A percentile compares a stretch with the other conserved stretches of the same genome.
Conservation (phyloP, 1,284 basidiomycete genomes). For the Phaffia rhodozyma region DNA sequence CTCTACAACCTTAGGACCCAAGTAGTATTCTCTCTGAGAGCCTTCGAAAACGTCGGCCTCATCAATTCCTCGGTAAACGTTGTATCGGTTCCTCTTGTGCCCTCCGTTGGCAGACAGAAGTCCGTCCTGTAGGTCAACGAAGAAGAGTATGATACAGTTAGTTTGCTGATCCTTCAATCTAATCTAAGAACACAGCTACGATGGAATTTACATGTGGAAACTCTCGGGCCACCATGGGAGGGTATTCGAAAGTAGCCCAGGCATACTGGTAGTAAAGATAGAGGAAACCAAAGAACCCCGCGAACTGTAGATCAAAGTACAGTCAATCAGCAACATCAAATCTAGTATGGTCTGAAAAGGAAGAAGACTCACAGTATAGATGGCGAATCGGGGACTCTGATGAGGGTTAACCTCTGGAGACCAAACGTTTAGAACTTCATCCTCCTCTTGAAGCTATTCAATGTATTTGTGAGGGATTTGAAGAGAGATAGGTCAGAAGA, state of each 20-base stretch:
- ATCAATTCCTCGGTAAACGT: conserved; percentile 7
- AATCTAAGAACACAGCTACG: not conserved
- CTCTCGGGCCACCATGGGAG: conserved; percentile 2
- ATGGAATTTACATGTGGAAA: conserved; percentile 6
- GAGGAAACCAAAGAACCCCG: too few relatives aligned
- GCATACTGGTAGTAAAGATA: too few relatives aligned
- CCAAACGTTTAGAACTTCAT: conserved; percentile 78
- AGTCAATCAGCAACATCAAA: too few relatives aligned
- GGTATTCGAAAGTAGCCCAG: too few relatives aligned
- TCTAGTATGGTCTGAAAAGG: too few relatives aligned
- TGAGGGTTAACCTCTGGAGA: conserved; percentile 52
- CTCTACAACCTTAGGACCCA: not conserved
- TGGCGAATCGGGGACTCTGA: not conserved
- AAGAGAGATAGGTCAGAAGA: not conserved
- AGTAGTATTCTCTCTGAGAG: conserved; percentile 12
- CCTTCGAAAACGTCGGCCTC: conserved; percentile 11
- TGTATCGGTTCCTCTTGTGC: not conserved
- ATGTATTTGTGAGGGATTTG: not conserved
- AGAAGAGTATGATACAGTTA: not conserved
- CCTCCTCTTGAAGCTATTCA: conserved; percentile 62
- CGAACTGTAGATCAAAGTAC: too few relatives aligned
- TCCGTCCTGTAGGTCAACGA: conserved; percentile 6
- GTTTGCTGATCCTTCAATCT: not conserved
- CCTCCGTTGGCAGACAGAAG: conserved; percentile 3
- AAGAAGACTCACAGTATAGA: too few relatives aligned